Evolutionary conservation across 2,329 filamentous ascomycete species (phyloP), one percentile per base, ranked within the genome.

Genomic region (Phialocephala subalpina): DNA sequence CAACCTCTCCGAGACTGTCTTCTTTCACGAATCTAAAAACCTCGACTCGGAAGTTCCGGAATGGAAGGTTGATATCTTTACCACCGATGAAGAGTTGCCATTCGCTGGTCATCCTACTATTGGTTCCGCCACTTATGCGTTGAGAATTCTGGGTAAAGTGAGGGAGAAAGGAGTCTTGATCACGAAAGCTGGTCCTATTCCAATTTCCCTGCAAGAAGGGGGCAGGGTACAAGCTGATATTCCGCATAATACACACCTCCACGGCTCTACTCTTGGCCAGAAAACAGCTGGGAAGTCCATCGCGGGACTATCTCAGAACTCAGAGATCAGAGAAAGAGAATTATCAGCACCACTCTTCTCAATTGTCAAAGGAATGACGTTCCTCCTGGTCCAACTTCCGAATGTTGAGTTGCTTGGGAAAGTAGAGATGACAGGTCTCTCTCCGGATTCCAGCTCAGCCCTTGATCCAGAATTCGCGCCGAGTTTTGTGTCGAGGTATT

Each of bases 341-440:
- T 73, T 80, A 20, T 29, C 56, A 1, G 83, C 85, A 2, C 85
- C 86, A 6, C 73, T 87, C 20, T 84, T 89, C 65, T 88, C 85
- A 70, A 86, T 93, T 58, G 90, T 93, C 45, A 87, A 86, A 58
- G 92, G 91, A 59, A 90, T 94, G 89, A 87, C 87, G 1, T 93
- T 93, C 77, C 77, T 87, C 18, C 84, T 92, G 36, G 80, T 91
- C 12, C 80, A 86, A 70, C 80, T 96, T 27, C 80, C 84, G 0
- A 84, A 82, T 63, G 76, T 92, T n/a, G 87, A 89, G 40, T 82
- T 84, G 12, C 80, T 95, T 20, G 82, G 79, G 5, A 71, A 77
- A 14, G 79, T 82, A 18, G 75, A 57, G 14, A 35, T 60, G 6
- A 56, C 33, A n/a, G 55, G 33, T 5, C n/a, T 52, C 20, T 76